Evolutionary conservation across 805 yeast genomes (phyloP).

Genomic region (Phaffomyces opuntiae): DNA sequence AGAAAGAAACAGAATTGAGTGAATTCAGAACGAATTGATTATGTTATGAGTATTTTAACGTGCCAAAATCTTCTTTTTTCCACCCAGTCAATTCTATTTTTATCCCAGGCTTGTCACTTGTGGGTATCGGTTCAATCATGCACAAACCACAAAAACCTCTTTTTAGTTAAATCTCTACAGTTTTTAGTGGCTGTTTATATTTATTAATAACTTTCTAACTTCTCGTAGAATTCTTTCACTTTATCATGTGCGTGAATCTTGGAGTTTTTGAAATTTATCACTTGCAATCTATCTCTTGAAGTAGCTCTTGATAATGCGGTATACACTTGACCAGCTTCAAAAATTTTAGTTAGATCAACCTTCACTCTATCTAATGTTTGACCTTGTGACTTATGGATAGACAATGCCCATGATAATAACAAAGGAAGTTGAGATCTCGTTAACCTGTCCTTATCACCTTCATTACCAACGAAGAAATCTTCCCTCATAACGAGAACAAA

Average conservation of each 20-base stretch:
- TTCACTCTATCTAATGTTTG: conserved; percentile 68
- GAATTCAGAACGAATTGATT: no score
- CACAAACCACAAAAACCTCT: no score
- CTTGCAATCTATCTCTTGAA: conserved; percentile 56
- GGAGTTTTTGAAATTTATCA: conserved; percentile 52
- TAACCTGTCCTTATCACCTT: conserved; percentile 20
- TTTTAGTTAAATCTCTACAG: no score
- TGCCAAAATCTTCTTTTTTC: no score
- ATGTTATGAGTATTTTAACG: no score
- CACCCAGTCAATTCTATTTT: no score
- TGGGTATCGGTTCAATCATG: no score
- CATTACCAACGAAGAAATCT: conserved; percentile 30
- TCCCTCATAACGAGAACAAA: conserved; percentile 30
- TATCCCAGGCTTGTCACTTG: no score
- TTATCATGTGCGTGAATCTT: conserved; percentile 53
- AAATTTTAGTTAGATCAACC: conserved; percentile 58
- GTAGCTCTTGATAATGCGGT: conserved; percentile 80
- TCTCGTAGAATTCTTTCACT: conserved; percentile 55
- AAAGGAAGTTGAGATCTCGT: conserved; percentile 59
- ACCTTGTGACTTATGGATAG: conserved; percentile 82
- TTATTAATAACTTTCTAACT: conserved; percentile 22
- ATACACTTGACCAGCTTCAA: conserved; percentile 80
- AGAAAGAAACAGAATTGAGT: no score
- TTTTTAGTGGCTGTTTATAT: no score
- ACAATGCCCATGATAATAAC: conserved; percentile 73